Evolutionary conservation across 345 rosid species (phyloP).

Genomic region (Pugionium cornutum): DNA sequence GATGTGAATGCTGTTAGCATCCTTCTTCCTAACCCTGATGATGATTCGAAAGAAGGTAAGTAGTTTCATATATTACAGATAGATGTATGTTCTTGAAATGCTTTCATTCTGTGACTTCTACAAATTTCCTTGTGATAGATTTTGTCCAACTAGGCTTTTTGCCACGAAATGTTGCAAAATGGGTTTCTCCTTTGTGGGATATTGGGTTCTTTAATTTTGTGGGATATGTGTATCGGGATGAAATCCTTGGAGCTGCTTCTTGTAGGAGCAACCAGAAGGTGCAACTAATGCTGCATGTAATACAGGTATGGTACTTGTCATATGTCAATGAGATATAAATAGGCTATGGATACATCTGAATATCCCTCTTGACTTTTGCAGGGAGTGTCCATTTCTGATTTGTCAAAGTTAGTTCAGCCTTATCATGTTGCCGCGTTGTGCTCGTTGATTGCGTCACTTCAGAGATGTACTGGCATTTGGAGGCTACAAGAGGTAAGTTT

Average conservation of each 20-base stretch:
- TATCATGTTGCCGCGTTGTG: slow-evolving; percentile 55
- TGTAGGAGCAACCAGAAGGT: slow-evolving; percentile 71
- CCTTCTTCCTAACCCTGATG: slow-evolving; percentile 66
- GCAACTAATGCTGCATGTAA: slow-evolving; percentile 61
- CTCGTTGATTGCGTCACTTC: slow-evolving; percentile 70
- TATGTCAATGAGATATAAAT: slow-evolving; percentile 24
- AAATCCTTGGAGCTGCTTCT: slow-evolving; percentile 74
- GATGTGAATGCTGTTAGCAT: slow-evolving; percentile 81
- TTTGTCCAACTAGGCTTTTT: slow-evolving; percentile 80
- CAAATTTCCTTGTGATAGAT: slow-evolving; percentile 47
- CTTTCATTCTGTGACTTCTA: neutral
- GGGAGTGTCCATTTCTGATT: slow-evolving; percentile 62
- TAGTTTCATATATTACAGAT: slow-evolving; percentile 12
- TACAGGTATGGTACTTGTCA: slow-evolving; percentile 56
- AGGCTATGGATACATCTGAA: slow-evolving; percentile 24
- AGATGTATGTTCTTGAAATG: slow-evolving; percentile 19
- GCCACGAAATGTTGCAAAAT: slow-evolving; percentile 71
- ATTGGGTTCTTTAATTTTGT: slow-evolving; percentile 65
- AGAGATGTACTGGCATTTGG: slow-evolving; percentile 80
- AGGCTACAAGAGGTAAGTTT: slow-evolving; percentile 78
- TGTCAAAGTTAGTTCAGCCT: slow-evolving; percentile 53
- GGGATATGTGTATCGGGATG: slow-evolving; percentile 69
- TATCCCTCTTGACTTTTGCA: slow-evolving; percentile 42
- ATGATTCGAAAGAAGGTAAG: slow-evolving; percentile 55
- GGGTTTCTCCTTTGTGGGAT: slow-evolving; percentile 97